These are phyloP conservation scores for Scheffersomyces quercinus DNA, from an alignment of 1,139 yeast genomes.

Conservation along the genomic window DNA sequence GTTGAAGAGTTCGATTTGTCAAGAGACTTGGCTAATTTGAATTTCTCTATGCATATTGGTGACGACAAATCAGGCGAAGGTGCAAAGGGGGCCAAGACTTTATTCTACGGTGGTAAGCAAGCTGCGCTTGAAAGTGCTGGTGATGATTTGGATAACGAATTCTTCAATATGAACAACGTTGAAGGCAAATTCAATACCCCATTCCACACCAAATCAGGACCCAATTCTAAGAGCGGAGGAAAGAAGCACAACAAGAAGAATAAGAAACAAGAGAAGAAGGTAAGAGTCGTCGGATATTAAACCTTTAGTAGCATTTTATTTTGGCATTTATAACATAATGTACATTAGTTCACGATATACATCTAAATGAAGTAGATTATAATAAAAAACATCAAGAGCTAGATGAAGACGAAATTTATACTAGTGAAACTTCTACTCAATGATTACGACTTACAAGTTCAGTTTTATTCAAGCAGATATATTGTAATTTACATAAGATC, in stretches of 20 bases:
- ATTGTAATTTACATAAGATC: not conserved
- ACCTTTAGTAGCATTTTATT: not conserved
- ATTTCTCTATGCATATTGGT: conserved; percentile 74
- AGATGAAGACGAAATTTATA: too few species aligned
- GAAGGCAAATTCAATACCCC: conserved; percentile 69
- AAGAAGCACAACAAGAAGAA: conserved; percentile 83
- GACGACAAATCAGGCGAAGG: conserved; percentile 23
- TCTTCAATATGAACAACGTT: conserved; percentile 67
- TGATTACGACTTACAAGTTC: too few species aligned
- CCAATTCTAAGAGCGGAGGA: conserved; percentile 19
- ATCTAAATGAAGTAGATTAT: not conserved
- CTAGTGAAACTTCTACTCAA: too few species aligned
- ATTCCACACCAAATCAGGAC: conserved; percentile 58
- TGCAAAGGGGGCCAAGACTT: conserved; percentile 47
- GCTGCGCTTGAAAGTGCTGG: conserved; percentile 78
- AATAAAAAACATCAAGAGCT: too few species aligned
- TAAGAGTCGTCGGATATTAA: conserved; percentile 43
- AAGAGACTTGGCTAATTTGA: conserved; percentile 66
- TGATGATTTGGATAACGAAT: conserved; percentile 80
- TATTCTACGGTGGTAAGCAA: conserved; percentile 74
- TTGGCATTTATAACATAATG: not conserved
- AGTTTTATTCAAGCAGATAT: not conserved
- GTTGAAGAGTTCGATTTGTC: conserved; percentile 61
- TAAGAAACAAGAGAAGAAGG: conserved; percentile 60
- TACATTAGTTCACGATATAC: not conserved